These are phyloP conservation scores for Basipetospora sp. DNA, from an alignment of 2,329 filamentous ascomycete species.

Conservation along the genomic window DNA sequence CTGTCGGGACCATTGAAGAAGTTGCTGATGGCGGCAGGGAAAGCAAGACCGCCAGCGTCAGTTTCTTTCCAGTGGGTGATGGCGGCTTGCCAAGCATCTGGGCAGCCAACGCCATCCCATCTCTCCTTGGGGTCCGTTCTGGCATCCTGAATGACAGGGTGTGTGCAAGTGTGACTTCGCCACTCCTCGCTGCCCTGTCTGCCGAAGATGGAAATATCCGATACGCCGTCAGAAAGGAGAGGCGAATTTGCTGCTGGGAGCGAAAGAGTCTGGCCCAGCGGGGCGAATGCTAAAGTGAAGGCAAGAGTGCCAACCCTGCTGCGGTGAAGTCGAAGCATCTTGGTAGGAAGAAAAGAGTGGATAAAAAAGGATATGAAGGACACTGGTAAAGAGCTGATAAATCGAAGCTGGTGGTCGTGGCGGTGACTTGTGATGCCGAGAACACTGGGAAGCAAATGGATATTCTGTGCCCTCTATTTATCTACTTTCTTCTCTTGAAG, in stretches of 20 bases:
- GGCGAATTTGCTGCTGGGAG: background rate
- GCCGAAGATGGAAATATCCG: background rate
- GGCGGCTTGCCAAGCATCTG: background rate
- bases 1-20: background rate
- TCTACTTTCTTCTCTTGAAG: background rate
- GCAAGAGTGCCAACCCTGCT: background rate
- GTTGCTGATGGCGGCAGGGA: background rate
- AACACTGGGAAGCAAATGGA: background rate
- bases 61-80: background rate
- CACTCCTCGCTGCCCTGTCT: background rate
- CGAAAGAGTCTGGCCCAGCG: background rate
- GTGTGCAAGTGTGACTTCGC: background rate
- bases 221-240: background rate
- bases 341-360: background rate
- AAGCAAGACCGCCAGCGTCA: background rate
- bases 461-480: background rate
- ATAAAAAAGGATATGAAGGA: background rate
- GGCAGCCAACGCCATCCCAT: background rate
- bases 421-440: background rate
- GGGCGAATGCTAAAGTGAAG: background rate
- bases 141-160: background rate
- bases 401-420: background rate
- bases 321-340: background rate
- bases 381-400: background rate
- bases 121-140: background rate